A percentile compares a stretch with the other conserved stretches of the same genome.
Conservation (phyloP, 2,329 filamentous ascomycete genomes). For the Nannizziopsis barbatae region DNA sequence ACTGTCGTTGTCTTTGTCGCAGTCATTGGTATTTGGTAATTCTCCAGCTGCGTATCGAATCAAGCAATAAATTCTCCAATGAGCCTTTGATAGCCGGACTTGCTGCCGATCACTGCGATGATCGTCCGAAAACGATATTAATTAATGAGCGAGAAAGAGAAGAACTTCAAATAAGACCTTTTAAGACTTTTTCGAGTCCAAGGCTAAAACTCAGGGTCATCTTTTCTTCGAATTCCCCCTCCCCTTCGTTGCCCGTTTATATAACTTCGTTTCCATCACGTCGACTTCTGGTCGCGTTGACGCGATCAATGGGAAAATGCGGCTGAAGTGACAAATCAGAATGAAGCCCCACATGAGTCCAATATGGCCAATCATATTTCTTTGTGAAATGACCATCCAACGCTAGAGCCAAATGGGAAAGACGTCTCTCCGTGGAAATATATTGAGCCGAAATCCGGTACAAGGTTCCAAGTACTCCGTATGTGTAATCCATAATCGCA, state of each 20-base stretch:
- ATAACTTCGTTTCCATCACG: not conserved
- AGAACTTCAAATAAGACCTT: not conserved
- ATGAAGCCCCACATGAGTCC: not conserved
- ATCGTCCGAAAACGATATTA: no score
- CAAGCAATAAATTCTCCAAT: not conserved
- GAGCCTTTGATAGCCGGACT: no score
- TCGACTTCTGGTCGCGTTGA: not conserved
- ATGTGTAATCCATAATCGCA: no score
- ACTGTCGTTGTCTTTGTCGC: not conserved
- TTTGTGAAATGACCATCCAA: not conserved
- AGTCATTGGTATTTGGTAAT: not conserved
- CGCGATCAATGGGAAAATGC: not conserved
- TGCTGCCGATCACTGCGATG: no score
- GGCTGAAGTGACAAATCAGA: constrained; percentile 12
- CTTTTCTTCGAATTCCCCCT: not conserved
- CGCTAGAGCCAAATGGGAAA: constrained; percentile 1
- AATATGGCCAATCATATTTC: constrained; percentile 6
- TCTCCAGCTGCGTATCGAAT: not conserved
- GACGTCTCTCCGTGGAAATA: no score
- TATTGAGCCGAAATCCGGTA: no score
- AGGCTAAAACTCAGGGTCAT: no score
- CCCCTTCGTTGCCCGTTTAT: not conserved
- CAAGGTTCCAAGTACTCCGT: no score
- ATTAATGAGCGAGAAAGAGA: not conserved
- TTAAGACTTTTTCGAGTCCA: no score